These are phyloP conservation scores for Herpotrichia juniperi DNA, from an alignment of 2,329 filamentous ascomycete species.

Conservation along the genomic window DNA sequence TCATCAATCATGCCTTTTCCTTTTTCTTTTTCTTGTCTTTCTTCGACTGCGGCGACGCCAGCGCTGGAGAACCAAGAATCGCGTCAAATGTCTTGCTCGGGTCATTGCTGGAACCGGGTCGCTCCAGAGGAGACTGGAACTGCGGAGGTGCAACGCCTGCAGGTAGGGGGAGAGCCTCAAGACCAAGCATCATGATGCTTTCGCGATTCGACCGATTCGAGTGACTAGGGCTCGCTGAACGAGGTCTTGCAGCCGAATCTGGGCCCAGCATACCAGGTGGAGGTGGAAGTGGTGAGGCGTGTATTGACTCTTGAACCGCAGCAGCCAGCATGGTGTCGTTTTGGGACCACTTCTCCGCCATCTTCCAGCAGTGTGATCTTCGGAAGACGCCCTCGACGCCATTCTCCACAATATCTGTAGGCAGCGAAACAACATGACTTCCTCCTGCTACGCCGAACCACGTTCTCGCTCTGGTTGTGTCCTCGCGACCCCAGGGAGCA, in stretches of 20 bases:
- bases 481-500: conserved; percentile 74
- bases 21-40: conserved; percentile 32
- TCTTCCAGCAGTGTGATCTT: conserved; percentile 72
- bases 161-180: conserved; percentile 55
- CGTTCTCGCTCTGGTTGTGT: conserved; percentile 61
- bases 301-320: conserved; percentile 41
- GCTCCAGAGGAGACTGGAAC: conserved; percentile 29
- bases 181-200: conserved; percentile 52
- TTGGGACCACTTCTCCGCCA: conserved; percentile 66
- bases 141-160: conserved; percentile 47
- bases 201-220: conserved; percentile 44
- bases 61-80: conserved; percentile 46
- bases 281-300: conserved; percentile 36
- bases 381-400: conserved; percentile 72
- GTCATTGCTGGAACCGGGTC: conserved; percentile 41
- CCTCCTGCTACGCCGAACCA: conserved; percentile 78
- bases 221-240: conserved; percentile 35
- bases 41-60: conserved; percentile 5
- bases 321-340: conserved; percentile 39
- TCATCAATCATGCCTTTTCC: conserved; percentile 29
- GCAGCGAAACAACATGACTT: conserved; percentile 65
- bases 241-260: conserved; percentile 15
- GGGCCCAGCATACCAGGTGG: conserved; percentile 37
- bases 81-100: conserved; percentile 57
- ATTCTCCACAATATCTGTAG: conserved; percentile 68